A percentile compares a stretch with the other conserved stretches of the same genome.
These are phyloP conservation scores for Plasmodium adleri DNA, from an alignment of 169 alveolate genomes.

Conservation along the genomic window DNA sequence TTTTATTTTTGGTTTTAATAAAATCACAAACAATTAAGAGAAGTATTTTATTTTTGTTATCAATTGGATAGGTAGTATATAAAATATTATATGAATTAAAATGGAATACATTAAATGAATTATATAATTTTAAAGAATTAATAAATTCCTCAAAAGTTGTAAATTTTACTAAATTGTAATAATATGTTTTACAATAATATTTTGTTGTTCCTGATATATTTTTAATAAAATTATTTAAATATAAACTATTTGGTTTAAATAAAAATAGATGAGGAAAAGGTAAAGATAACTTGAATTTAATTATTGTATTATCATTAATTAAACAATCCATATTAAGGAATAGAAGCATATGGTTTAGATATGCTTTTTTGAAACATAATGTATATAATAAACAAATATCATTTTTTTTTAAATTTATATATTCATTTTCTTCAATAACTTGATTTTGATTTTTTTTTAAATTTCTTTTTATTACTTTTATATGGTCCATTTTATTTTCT, in stretches of 20 bases:
- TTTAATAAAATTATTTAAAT: conserved; percentile 48
- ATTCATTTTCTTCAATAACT: conserved; percentile 53
- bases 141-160: conserved; percentile 33
- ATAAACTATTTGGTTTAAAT: conserved; percentile 53
- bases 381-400: conserved; percentile 67
- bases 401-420: conserved; percentile 64
- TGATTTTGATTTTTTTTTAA: conserved; percentile 55
- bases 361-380: conserved; percentile 25
- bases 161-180: conserved; percentile 21
- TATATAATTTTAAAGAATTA: conserved; percentile 46
- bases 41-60: conserved; percentile 32
- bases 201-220: conserved; percentile 5
- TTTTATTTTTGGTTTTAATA: conserved; percentile 14
- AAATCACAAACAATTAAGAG: conserved; percentile 54
- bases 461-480: conserved; percentile 42
- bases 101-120: conserved; percentile 67
- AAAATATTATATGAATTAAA: conserved; percentile 43
- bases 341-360: conserved; percentile 21
- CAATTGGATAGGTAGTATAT: conserved; percentile 41
- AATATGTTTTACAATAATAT: conserved; percentile 60
- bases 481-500: conserved; percentile 60
- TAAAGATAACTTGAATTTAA: conserved; percentile 47
- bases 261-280: conserved; percentile 42
- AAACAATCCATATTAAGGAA: conserved; percentile 58
- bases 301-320: conserved; percentile 54